These are phyloP conservation scores for Suillus ampliporus DNA, from an alignment of 768 basidiomycete genomes.

Conservation along the genomic window DNA sequence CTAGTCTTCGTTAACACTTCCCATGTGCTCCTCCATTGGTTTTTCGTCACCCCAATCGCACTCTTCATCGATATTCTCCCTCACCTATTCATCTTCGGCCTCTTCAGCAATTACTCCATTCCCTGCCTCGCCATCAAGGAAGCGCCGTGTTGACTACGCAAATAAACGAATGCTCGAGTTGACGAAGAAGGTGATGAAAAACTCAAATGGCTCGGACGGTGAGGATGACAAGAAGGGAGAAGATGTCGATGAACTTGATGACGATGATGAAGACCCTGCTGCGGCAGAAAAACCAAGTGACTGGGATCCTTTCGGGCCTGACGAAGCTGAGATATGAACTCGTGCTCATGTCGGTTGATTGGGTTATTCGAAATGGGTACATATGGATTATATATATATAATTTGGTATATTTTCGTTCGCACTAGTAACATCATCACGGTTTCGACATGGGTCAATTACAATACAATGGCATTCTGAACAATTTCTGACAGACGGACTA, in stretches of 20 bases:
- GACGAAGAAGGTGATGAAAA: slow-evolving; percentile 36
- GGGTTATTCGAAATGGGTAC: background rate
- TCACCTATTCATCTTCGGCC: slow-evolving; percentile 31
- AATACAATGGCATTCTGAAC: slow-evolving; percentile 1
- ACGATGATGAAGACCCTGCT: slow-evolving; percentile 26
- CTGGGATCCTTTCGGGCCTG: slow-evolving; percentile 35
- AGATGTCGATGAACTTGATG: slow-evolving; percentile 24
- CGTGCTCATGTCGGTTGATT: background rate
- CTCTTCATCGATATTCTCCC: slow-evolving; percentile 6
- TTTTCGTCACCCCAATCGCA: background rate
- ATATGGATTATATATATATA: background rate
- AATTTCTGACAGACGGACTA: background rate
- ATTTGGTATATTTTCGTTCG: background rate
- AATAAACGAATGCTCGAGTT: slow-evolving; percentile 33
- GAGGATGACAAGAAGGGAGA: slow-evolving; percentile 26
- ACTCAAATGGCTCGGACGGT: slow-evolving; percentile 19
- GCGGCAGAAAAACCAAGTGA: slow-evolving; percentile 35
- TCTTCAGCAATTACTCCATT: slow-evolving; percentile 31
- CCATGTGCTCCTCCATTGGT: background rate
- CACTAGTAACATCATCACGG: background rate
- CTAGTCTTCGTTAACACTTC: slow-evolving; percentile 36
- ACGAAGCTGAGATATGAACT: slow-evolving; percentile 30
- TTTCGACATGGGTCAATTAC: background rate
- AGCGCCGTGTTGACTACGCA: slow-evolving; percentile 38
- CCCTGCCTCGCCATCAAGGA: slow-evolving; percentile 29